Base-by-base conservation (phyloP, 192 early-diverging fungal species). In the Coemansia sp. region DNA sequence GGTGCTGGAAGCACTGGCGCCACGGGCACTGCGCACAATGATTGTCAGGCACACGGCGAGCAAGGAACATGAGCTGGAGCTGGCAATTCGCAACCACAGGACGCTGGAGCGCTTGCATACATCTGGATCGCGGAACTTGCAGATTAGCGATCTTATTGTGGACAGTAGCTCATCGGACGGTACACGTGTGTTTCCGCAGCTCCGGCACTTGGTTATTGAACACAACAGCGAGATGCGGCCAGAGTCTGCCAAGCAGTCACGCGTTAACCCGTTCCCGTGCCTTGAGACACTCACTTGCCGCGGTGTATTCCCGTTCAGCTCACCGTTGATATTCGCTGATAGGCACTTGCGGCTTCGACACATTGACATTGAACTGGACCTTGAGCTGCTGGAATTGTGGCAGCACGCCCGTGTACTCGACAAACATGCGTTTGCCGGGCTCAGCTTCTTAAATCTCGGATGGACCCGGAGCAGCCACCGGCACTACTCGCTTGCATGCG, bases 271-370 rank as follows among this genome's bases (percentile, higher is more conserved):
- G 29, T 55, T 55, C n/a, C 53, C 53, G 14, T 12, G 29, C n/a
- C 53, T 55, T 2, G 4, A 55, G 14, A 31, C 53, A n/a, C 53
- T 55, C 25, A 55, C 27, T 26, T 55, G 53, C 26, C 8, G 53
- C 25, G 53, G 53, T 16, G 27, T n/a, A n/a, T 55, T 55, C 29
- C 53, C 53, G n/a, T 55, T 55, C 8, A 29, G n/a, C 27, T 55
- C 53, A 12, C 22, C 53, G 6, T 16, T 29, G 25, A 31, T 55
- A 7, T 55, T 55, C n/a, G 25, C 23, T 6, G 29, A 12, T 3
- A 29, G 53, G n/a, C 17, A 29, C 25, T 3, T 14, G 10, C 53
- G 29, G 53, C 27, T 55, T 55, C 7, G 6, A 3, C 53, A 55
- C n/a, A 25, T 55, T 12, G 53, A 55, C n/a, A 55, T 55, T n/a